Percentiles rank a stretch among this genome's conserved stretches.
Conservation (phyloP, 495 filamentous ascomycete species). For the Penicillium subrubescens region DNA sequence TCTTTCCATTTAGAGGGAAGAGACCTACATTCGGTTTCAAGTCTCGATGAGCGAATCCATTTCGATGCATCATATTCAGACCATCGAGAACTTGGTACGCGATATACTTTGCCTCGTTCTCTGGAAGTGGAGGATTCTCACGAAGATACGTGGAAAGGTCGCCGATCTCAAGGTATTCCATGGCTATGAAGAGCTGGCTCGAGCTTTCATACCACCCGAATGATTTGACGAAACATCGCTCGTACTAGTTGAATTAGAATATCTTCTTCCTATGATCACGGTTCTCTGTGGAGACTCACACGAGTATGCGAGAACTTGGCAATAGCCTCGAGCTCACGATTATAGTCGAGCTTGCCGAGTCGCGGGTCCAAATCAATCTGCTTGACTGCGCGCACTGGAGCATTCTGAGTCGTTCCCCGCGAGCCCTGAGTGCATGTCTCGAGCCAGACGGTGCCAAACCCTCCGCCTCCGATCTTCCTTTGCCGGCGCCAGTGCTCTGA, state of each 20-base stretch:
- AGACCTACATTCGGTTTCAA: constrained; percentile 50
- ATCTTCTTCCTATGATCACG: neutral
- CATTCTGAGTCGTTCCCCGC: neutral
- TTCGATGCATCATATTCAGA: constrained; percentile 48
- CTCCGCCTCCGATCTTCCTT: constrained; percentile 29
- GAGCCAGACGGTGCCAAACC: constrained; percentile 38
- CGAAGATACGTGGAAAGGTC: constrained; percentile 23
- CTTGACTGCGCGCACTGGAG: constrained; percentile 15
- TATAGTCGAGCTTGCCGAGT: constrained; percentile 21
- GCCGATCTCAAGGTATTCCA: constrained; percentile 38
- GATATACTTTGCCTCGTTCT: constrained; percentile 40
- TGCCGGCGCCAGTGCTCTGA: constrained; percentile 31
- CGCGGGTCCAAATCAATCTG: constrained; percentile 17
- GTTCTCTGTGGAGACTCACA: neutral
- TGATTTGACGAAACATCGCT: constrained; percentile 31
- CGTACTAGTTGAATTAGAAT: neutral
- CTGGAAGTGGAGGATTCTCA: constrained; percentile 28
- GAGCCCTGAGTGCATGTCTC: constrained; percentile 22
- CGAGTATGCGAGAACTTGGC: constrained; percentile 39
- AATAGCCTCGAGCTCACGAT: constrained; percentile 40
- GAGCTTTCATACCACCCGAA: constrained; percentile 35
- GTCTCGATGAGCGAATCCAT: constrained; percentile 51
- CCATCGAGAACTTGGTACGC: constrained; percentile 47
- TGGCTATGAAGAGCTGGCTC: constrained; percentile 34
- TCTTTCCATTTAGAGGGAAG: too few species aligned